Conservation (phyloP, 202 grass and related monocot species). For the Carex sylvatica region DNA sequence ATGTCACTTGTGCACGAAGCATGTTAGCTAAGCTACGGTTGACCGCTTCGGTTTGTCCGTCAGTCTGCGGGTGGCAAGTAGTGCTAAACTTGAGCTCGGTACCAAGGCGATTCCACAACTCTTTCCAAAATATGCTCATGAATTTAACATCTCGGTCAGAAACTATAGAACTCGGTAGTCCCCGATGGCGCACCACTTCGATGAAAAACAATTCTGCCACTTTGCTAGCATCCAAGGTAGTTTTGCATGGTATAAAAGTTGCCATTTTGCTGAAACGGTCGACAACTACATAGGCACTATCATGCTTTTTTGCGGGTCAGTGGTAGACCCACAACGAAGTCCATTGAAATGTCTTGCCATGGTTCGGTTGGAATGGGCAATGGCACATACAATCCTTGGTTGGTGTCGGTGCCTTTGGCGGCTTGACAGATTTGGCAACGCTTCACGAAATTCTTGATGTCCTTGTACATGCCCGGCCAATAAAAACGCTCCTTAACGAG, state of each 20-base stretch:
- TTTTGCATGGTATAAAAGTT: no score
- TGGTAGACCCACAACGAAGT: no score
- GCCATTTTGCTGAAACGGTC: no score
- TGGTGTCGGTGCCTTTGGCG: no score
- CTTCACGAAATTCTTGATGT: neutral
- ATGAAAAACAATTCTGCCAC: no score
- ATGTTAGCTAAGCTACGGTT: conserved; percentile 6
- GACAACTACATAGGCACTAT: no score
- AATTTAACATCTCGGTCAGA: neutral
- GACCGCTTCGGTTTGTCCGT: neutral
- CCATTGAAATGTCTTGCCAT: no score
- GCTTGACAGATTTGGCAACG: no score
- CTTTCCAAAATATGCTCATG: conserved; percentile 13
- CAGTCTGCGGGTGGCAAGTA: neutral
- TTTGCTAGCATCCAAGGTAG: no score
- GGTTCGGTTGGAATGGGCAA: no score
- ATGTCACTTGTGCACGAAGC: neutral
- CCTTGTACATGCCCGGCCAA: neutral
- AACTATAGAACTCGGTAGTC: neutral
- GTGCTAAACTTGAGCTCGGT: conserved; percentile 9
- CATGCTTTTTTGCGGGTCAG: no score
- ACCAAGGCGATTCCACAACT: neutral
- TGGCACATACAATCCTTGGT: no score
- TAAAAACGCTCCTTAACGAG: neutral
- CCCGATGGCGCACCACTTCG: neutral